These are phyloP conservation scores for Kockiozyma suomiensis DNA, from an alignment of 805 yeast species.

Conservation along the genomic window DNA sequence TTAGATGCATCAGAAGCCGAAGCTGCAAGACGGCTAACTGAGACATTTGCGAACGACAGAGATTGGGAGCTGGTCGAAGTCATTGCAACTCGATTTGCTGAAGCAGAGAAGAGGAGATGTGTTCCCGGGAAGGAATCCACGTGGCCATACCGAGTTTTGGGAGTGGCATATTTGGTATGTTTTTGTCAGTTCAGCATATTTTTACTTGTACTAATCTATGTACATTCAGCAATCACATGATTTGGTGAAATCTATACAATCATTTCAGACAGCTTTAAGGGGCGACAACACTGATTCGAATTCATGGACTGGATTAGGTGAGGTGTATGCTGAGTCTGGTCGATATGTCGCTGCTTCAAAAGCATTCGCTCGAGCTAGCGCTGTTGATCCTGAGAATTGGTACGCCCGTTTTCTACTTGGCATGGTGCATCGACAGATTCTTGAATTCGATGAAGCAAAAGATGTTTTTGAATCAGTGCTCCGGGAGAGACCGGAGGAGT, in stretches of 20 bases:
- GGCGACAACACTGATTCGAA: constrained; percentile 65
- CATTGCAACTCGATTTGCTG: constrained; percentile 65
- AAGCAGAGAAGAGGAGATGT: constrained; percentile 52
- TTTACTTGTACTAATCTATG: background rate
- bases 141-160: constrained; percentile 92
- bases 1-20: constrained; percentile 71
- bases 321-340: constrained; percentile 84
- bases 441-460: constrained; percentile 67
- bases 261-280: constrained; percentile 84
- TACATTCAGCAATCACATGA: constrained; percentile 21
- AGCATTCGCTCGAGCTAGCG: constrained; percentile 70
- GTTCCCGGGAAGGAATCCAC: constrained; percentile 32
- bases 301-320: constrained; percentile 97
- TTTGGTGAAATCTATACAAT: constrained; percentile 68
- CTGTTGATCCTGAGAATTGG: constrained; percentile 58
- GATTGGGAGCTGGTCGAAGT: constrained; percentile 88
- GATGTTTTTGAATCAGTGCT: constrained; percentile 50
- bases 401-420: constrained; percentile 70
- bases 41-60: constrained; percentile 61
- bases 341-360: constrained; percentile 82
- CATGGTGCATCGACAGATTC: constrained; percentile 60
- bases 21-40: constrained; percentile 74
- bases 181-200: constrained; percentile 62
- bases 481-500: constrained; percentile 51
- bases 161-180: constrained; percentile 61